These are phyloP conservation scores for Ophiosphaerella herpotricha DNA, from an alignment of 2,329 filamentous ascomycete species.

Conservation along the genomic window DNA sequence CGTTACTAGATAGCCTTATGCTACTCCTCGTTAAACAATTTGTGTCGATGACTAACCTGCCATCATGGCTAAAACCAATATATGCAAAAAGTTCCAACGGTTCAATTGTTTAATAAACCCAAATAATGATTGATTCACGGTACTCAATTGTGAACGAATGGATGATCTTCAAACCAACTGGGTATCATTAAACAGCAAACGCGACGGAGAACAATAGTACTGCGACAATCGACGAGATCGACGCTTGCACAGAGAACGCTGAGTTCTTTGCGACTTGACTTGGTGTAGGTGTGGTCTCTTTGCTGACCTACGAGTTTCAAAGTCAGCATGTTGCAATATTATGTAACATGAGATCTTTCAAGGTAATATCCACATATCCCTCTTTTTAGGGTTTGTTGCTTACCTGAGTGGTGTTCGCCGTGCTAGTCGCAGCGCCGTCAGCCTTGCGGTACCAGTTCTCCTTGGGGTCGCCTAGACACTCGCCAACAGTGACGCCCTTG, in stretches of 20 bases:
- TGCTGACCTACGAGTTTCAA: background rate
- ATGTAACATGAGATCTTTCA: background rate
- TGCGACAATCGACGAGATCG: background rate
- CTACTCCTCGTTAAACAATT: too few relatives aligned
- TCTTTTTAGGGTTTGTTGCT: background rate
- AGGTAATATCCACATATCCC: background rate
- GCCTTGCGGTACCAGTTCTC: constrained; percentile 56
- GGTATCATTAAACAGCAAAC: background rate
- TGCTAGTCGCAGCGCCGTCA: constrained; percentile 33
- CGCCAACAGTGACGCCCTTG: constrained; percentile 53
- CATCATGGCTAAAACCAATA: too few relatives aligned
- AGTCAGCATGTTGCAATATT: background rate
- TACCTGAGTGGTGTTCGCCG: background rate
- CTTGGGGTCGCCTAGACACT: constrained; percentile 52
- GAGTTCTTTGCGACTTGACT: background rate
- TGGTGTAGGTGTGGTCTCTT: background rate
- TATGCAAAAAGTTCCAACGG: too few relatives aligned
- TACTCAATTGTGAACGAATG: too few relatives aligned
- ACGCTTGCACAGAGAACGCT: background rate
- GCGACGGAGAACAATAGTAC: background rate
- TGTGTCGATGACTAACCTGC: too few relatives aligned
- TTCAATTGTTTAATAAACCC: too few relatives aligned
- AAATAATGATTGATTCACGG: too few relatives aligned
- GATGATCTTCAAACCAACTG: too few relatives aligned
- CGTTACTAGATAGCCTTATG: too few relatives aligned